Evolutionary conservation across 148 eudicot species (phyloP), one percentile per base, ranked within the genome.

Genomic region (Euryodendron excelsum): DNA sequence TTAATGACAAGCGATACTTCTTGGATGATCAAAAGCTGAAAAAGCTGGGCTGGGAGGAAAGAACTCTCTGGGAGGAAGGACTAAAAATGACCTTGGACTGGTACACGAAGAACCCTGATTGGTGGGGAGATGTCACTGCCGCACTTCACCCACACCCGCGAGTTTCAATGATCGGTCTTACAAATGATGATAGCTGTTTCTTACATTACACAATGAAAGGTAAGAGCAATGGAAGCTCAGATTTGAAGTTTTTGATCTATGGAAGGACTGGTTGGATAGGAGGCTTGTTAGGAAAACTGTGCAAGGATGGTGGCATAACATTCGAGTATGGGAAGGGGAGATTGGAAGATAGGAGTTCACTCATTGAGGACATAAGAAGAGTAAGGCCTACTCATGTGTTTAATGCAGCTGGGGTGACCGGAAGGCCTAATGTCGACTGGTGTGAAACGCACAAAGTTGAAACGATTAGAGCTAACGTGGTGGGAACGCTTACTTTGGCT

Each of bases 101-200:
- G 82, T 79, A 79, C 52, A 34, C 37, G 0, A 48, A 64, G 9
- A 79, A 79, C 36, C 72, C 82, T n/a, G 61, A 64, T 52, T 79
- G 82, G 82, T 79, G 82, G 82, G 82, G 82, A n/a, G 76, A 79
- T 36, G 82, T 79, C 1, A 8, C 70, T 28, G 72, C 58, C 14
- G 69, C 72, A 3, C 72, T 72, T 72, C 72, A 60, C 52, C 78
- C 82, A 5, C 82, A 79, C 17, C 82, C 82, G 3, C 52, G 76
- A 48, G 30, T 71, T 55, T 13, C 53, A 23, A 31, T 65, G 21
- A 47, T 48, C n/a, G 13, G n/a, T 15, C 56, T 52, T n/a, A 34
- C 41, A 34, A 28, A 8, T 12, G 55, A 21, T 0, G 37, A 34
- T 2, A 39, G 1, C 45, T 7, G 28, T 10, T 65, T 18, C 23